Percentiles rank a stretch among this genome's conserved stretches.
Evolutionary conservation across 768 basidiomycete species (phyloP).

Genomic region (Russula foetens): DNA sequence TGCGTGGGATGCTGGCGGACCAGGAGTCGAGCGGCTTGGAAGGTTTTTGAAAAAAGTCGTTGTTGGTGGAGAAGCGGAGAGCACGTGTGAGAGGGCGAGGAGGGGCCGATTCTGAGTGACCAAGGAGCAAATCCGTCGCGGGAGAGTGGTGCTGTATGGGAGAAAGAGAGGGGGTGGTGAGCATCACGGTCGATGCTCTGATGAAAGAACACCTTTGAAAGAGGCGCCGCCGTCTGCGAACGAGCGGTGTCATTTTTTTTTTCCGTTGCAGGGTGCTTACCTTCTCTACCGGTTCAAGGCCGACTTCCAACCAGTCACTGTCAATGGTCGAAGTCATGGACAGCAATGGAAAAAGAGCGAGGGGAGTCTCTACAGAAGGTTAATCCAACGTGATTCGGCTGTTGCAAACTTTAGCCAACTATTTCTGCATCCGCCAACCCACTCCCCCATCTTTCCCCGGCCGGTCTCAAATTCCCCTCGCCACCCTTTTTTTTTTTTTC

Average conservation of each 20-base stretch:
- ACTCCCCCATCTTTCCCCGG: too few species aligned
- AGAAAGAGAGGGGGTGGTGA: background rate
- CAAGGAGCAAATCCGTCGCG: background rate
- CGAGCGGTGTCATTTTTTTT: background rate
- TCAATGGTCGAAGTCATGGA: background rate
- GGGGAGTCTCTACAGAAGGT: too few species aligned
- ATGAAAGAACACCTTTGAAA: background rate
- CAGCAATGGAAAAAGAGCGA: background rate
- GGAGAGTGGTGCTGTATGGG: background rate
- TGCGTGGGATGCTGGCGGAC: background rate
- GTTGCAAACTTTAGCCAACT: background rate
- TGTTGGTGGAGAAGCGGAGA: conserved; percentile 10
- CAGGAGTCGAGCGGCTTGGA: background rate
- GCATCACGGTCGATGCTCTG: background rate
- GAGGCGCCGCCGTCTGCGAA: background rate
- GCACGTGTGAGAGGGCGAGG: conserved; percentile 2
- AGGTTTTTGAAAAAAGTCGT: background rate
- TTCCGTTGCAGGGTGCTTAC: background rate
- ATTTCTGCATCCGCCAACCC: background rate
- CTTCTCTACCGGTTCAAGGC: background rate
- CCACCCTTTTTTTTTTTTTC: background rate
- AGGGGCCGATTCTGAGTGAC: background rate
- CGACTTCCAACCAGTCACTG: background rate
- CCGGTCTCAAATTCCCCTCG: too few species aligned
- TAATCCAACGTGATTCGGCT: background rate